These are phyloP conservation scores for Bipolaris cookei DNA, from an alignment of 2,329 filamentous ascomycete genomes.

Conservation along the genomic window DNA sequence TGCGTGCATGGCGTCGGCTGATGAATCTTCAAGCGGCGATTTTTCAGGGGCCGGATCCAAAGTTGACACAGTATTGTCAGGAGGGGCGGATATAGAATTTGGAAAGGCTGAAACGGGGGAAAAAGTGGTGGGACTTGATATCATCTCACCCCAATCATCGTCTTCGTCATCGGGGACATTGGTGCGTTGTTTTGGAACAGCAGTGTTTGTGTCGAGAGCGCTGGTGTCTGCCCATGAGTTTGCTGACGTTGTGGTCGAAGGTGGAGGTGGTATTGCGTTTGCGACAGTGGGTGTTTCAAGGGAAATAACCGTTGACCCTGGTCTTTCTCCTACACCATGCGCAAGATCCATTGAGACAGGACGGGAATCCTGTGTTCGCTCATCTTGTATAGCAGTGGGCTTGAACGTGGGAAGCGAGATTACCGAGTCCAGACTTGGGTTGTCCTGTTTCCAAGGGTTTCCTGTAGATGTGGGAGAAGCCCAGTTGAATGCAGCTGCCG, in stretches of 20 bases:
- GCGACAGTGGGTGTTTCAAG: conserved; percentile 26
- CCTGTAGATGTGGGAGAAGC: conserved; percentile 35
- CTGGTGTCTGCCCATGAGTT: conserved; percentile 27
- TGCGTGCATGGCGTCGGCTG: conserved; percentile 32
- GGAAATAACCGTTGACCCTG: conserved; percentile 23
- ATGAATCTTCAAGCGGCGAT: conserved; percentile 14
- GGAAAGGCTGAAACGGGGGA: conserved; percentile 24
- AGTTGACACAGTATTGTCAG: conserved; percentile 19
- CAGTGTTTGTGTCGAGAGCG: conserved; percentile 20
- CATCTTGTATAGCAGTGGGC: conserved; percentile 20
- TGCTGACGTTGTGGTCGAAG: conserved; percentile 9
- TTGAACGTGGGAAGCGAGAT: conserved; percentile 28
- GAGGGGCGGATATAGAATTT: conserved; percentile 12
- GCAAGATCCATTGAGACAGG: conserved; percentile 19
- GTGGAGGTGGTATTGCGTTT: conserved; percentile 19
- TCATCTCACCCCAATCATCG: conserved; percentile 51
- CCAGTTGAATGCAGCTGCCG: conserved; percentile 44
- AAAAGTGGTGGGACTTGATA: conserved; percentile 43
- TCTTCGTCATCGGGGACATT: conserved; percentile 30
- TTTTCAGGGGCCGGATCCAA: conserved; percentile 21
- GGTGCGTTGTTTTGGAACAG: conserved; percentile 7
- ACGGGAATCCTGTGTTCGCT: conserved; percentile 29
- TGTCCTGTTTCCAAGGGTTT: conserved; percentile 31
- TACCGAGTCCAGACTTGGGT: conserved; percentile 17
- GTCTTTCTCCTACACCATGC: conserved; percentile 13